Base-by-base conservation (phyloP, 2,329 filamentous ascomycete species). In the Fusarium sp. region DNA sequence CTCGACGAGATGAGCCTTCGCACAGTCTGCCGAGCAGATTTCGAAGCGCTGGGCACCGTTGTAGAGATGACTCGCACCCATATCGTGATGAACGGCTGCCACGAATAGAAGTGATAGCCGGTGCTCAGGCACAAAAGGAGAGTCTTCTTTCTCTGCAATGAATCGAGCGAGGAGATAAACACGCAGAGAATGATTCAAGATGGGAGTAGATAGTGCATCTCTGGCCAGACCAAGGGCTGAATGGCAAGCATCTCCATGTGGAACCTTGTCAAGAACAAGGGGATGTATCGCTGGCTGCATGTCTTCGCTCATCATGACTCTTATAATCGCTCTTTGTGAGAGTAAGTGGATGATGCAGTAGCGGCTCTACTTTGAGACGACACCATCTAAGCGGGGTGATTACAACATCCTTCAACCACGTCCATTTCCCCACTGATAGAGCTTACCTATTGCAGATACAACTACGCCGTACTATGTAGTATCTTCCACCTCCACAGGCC, bases 41-140 rank as follows among this genome's bases (percentile, higher is more conserved):
- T 80, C 78, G 65, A 80, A 80, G 10, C 78, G 76, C 46, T 79
- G 73, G 1, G 67, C 60, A 13, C 70, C 66, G 55, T 79, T 77
- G 58, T 75, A 73, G 4, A 57, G 55, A 15, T 71, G 63, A n/a
- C 76, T 71, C 4, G 73, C 64, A 37, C 78, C 78, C 13, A 80
- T 67, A 66, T 80, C 78, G 56, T 80, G 78, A 44, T 75, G 76
- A 19, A 79, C 70, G 43, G 76, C 74, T 1, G 77, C 76, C 7
- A 78, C 75, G 46, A 80, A 80, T 20, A 80, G 68, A 17, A 76
- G 57, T 3, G 53, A 47, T 2, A 69, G 50, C 6, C 66, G 59
- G 7, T 52, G 37, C 14, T 60, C 51, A 7, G 39, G 27, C 1
- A 40, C 19, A 51, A 63, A 72, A n/a, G 47, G 37, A 39, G 48